phyloP scores from a whole-genome alignment of 2,329 filamentous ascomycete species.

The Aspergillus aculeatinus region DNA sequence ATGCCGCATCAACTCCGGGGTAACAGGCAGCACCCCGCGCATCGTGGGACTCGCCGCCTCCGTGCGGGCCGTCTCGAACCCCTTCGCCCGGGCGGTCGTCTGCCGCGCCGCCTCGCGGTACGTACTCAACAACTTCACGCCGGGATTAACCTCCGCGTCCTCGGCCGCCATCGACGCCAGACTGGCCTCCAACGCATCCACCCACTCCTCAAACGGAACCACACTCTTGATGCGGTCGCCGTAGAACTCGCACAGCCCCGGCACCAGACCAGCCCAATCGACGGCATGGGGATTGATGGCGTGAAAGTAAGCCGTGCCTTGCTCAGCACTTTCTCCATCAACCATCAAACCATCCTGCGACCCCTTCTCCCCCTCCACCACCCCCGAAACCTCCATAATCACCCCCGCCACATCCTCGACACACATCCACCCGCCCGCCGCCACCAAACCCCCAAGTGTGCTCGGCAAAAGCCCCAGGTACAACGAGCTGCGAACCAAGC shows the following conservation, averaged over 20 bases:
- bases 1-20: constrained; percentile 1
- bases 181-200: not conserved
- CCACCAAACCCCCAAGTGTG: constrained; percentile 42
- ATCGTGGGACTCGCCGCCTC: not conserved
- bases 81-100: not conserved
- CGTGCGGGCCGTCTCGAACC: not conserved
- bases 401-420: constrained; percentile 16
- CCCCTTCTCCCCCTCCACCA: no score
- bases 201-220: not conserved
- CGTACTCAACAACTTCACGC: constrained; percentile 3
- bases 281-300: not conserved
- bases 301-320: no score
- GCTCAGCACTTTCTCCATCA: no score
- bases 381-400: constrained; percentile 1
- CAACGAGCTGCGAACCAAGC: constrained; percentile 53
- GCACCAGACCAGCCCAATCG: not conserved
- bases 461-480: constrained; percentile 50
- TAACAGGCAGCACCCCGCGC: not conserved
- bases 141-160: not conserved
- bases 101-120: not conserved
- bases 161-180: not conserved
- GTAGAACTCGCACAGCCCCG: not conserved
- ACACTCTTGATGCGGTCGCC: not conserved
- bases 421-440: constrained; percentile 52
- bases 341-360: no score